Evolutionary conservation across 2,329 filamentous ascomycete species (phyloP).

Genomic region (Xylariaceae sp.): DNA sequence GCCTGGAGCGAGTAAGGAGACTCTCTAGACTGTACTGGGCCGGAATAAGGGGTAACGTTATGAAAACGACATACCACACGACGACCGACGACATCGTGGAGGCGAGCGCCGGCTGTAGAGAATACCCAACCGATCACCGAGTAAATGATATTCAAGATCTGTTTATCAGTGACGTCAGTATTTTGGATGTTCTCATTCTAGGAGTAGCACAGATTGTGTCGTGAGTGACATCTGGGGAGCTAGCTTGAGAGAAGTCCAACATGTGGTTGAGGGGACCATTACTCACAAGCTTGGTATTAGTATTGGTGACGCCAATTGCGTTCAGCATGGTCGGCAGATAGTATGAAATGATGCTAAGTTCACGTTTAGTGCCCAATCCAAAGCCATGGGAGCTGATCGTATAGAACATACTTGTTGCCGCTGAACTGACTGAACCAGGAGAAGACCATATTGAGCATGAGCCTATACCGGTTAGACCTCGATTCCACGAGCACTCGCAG

Average conservation of each 20-base stretch:
- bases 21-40: no score
- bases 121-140: conserved; percentile 37
- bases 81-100: conserved; percentile 38
- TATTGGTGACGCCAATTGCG: conserved; percentile 37
- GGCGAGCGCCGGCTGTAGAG: conserved; percentile 34
- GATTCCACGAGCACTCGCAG: conserved; percentile 34
- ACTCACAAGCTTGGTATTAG: conserved; percentile 35
- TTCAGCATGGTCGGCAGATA: conserved; percentile 39
- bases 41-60: neutral
- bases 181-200: neutral
- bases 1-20: neutral
- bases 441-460: conserved; percentile 38
- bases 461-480: conserved; percentile 34
- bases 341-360: conserved; percentile 33
- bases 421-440: conserved; percentile 40
- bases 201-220: no score
- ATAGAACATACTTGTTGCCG: conserved; percentile 32
- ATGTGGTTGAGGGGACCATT: neutral
- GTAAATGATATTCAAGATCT: conserved; percentile 37
- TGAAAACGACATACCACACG: conserved; percentile 26
- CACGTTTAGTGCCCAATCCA: conserved; percentile 1
- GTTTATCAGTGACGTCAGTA: neutral
- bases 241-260: neutral
- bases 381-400: neutral
- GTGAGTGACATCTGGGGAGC: neutral